A percentile compares a stretch with the other conserved stretches of the same genome.
Evolutionary conservation across 768 basidiomycete species (phyloP).

Genomic region (Suillus sp.): DNA sequence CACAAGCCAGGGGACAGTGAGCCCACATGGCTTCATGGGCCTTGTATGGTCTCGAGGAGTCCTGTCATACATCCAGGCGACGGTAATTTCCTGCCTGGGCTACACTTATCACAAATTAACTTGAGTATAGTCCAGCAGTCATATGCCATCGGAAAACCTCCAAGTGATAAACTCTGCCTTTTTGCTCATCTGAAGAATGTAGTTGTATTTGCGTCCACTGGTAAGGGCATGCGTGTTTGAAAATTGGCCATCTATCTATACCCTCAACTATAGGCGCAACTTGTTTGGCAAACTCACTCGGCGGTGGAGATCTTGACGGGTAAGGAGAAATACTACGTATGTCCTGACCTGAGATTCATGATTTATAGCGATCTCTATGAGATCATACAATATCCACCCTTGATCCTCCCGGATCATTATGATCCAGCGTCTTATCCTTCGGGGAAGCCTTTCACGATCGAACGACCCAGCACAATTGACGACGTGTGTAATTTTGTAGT

Average conservation of each 20-base stretch:
- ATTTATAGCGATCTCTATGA: slow-evolving; percentile 60
- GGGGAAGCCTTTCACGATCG: slow-evolving; percentile 39
- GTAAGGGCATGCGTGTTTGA: slow-evolving; percentile 34
- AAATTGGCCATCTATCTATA: background rate
- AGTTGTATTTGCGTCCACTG: slow-evolving; percentile 68
- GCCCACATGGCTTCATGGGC: slow-evolving; percentile 60
- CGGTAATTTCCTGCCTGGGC: slow-evolving; percentile 39
- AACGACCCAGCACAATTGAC: slow-evolving; percentile 54
- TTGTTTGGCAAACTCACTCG: slow-evolving; percentile 68
- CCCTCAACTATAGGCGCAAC: slow-evolving; percentile 45
- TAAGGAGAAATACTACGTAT: slow-evolving; percentile 30
- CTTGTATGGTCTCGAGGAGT: slow-evolving; percentile 65
- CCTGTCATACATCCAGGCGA: slow-evolving; percentile 80
- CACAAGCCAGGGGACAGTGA: slow-evolving; percentile 51
- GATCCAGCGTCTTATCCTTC: slow-evolving; percentile 53
- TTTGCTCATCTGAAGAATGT: slow-evolving; percentile 68
- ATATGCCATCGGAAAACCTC: slow-evolving; percentile 70
- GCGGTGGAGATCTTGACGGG: slow-evolving; percentile 84
- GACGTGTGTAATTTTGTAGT: slow-evolving; percentile 83
- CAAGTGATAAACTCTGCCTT: slow-evolving; percentile 52
- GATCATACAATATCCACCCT: slow-evolving; percentile 54
- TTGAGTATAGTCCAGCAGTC: slow-evolving; percentile 61
- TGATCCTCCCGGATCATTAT: slow-evolving; percentile 56
- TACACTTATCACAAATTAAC: slow-evolving; percentile 11
- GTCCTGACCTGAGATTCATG: background rate